Evolutionary conservation across 163 green algal genomes (phyloP).

Genomic region (Volvox carteri): DNA sequence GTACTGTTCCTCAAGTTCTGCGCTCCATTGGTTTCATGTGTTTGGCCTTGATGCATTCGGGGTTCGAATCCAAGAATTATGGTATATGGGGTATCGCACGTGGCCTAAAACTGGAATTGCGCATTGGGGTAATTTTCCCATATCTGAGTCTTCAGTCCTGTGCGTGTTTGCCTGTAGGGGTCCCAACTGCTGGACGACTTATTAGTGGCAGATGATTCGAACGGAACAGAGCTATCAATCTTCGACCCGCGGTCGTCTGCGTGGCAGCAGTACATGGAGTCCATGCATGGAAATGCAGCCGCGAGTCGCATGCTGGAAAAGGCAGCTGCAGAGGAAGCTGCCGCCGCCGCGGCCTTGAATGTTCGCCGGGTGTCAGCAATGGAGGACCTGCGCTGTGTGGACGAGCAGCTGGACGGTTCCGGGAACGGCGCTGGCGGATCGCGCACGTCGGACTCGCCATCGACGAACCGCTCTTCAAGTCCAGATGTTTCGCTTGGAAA

Average conservation of each 20-base stretch:
- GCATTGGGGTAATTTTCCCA: too few species aligned
- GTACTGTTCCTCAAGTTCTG: too few species aligned
- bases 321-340: conserved; percentile 85
- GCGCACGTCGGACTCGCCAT: conserved; percentile 52
- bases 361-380: conserved; percentile 63
- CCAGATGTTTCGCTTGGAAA: conserved; percentile 69
- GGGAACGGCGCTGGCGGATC: conserved; percentile 61
- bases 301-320: conserved; percentile 83
- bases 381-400: conserved; percentile 78
- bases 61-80: too few species aligned
- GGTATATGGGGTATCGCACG: too few species aligned
- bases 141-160: too few species aligned
- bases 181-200: conserved; percentile 95
- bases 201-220: conserved; percentile 90
- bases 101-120: too few species aligned
- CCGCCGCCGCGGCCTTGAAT: conserved; percentile 75
- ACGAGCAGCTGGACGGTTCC: conserved; percentile 71
- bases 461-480: conserved; percentile 55
- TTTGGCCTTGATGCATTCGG: too few species aligned
- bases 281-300: conserved; percentile 79
- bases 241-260: conserved; percentile 87
- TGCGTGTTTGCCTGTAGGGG: conserved; percentile 71
- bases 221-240: conserved; percentile 84
- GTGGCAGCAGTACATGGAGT: conserved; percentile 89
- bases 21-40: too few species aligned